These are phyloP conservation scores for Aureobasidium sp. DNA, from an alignment of 2,329 filamentous ascomycete species.

Conservation along the genomic window DNA sequence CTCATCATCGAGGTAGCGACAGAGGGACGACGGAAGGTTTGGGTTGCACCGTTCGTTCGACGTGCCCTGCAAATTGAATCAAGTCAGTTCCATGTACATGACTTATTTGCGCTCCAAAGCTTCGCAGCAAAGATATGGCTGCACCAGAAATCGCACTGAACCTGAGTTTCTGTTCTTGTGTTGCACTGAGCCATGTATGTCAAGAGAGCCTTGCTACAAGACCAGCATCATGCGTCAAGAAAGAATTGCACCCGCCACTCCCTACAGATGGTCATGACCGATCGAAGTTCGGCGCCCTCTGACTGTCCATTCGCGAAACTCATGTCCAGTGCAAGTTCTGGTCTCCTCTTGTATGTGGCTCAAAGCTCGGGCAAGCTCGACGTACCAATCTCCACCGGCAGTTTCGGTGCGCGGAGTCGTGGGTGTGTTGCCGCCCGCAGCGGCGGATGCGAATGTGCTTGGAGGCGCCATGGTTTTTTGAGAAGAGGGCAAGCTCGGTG, in stretches of 20 bases:
- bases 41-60: conserved; percentile 59
- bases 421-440: conserved; percentile 37
- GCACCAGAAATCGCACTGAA: no score
- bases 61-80: conserved; percentile 45
- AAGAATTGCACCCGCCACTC: no score
- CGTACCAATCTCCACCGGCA: conserved; percentile 41
- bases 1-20: conserved; percentile 48
- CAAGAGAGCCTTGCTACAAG: no score
- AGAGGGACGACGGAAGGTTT: conserved; percentile 60
- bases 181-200: no score
- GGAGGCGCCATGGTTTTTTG: conserved; percentile 35
- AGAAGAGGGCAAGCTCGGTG: conserved; percentile 8
- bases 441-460: conserved; percentile 45
- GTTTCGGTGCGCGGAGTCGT: conserved; percentile 36
- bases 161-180: no score
- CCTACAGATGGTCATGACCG: no score
- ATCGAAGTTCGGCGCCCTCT: no score
- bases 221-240: no score
- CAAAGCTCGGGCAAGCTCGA: conserved; percentile 18
- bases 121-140: no score
- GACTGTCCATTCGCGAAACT: no score
- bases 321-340: no score
- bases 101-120: conserved; percentile 15
- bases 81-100: conserved; percentile 4
- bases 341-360: no score